Percentiles rank a stretch among this genome's conserved stretches.
Conservation (phyloP, 148 eudicot genomes). For the Bassia scoparia region DNA sequence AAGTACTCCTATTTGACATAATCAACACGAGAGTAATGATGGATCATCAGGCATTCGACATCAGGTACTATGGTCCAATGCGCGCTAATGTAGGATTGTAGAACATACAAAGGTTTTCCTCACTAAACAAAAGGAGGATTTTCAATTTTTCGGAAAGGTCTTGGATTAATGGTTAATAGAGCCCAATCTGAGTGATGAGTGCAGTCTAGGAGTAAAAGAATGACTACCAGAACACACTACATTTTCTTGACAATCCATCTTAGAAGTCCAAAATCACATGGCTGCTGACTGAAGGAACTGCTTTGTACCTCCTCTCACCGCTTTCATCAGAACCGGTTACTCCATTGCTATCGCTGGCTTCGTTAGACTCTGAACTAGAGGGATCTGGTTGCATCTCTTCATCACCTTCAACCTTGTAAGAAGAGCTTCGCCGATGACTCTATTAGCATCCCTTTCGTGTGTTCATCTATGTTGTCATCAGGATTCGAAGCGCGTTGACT, state of each 20-base stretch:
- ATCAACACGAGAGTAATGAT: background rate
- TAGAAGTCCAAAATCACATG: background rate
- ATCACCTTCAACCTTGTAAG: background rate
- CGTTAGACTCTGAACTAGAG: background rate
- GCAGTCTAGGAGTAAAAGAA: background rate
- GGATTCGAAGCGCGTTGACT: background rate
- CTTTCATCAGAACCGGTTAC: background rate
- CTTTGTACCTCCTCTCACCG: background rate
- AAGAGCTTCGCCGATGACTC: slow-evolving; percentile 14
- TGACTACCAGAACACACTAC: background rate
- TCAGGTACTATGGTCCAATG: too few relatives aligned
- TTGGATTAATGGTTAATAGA: too few relatives aligned
- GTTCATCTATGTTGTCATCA: background rate
- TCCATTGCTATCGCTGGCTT: background rate
- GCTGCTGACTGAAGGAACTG: background rate
- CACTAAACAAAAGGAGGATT: too few relatives aligned
- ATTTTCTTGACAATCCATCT: background rate
- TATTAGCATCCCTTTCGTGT: slow-evolving; percentile 9
- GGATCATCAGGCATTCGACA: background rate
- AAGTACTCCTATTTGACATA: background rate
- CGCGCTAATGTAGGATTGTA: too few relatives aligned
- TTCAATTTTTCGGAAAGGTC: too few relatives aligned
- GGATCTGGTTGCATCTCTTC: slow-evolving; percentile 14
- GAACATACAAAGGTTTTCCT: too few relatives aligned
- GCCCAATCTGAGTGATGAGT: too few relatives aligned